Percentiles rank a stretch among this genome's conserved stretches.
These are phyloP conservation scores for Acanthochlamys bracteata DNA, from an alignment of 106 monocot species.

Conservation along the genomic window DNA sequence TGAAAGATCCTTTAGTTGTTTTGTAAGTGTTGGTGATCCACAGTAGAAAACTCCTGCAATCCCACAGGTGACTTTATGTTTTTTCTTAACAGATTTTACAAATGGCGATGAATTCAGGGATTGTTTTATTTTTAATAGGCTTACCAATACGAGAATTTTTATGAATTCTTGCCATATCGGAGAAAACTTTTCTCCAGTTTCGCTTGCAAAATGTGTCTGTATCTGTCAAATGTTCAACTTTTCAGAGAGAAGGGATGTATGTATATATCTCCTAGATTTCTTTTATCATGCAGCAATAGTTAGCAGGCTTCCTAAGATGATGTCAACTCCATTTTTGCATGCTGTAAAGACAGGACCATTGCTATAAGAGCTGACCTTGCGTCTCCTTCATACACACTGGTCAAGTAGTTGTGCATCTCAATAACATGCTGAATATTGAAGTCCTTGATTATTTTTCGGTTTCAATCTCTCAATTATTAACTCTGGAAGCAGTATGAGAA, in stretches of 20 bases:
- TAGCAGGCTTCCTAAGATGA: slow-evolving; percentile 83
- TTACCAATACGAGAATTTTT: slow-evolving; percentile 50
- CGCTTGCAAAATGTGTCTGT: slow-evolving; percentile 58
- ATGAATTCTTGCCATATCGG: slow-evolving; percentile 42
- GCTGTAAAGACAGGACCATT: slow-evolving; percentile 81
- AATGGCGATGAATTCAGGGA: neutral
- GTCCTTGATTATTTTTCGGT: neutral
- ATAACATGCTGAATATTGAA: slow-evolving; percentile 47
- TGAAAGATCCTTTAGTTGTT: slow-evolving; percentile 63
- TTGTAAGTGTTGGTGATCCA: slow-evolving; percentile 75
- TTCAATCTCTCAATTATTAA: neutral
- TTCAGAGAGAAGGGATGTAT: neutral
- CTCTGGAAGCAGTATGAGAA: neutral
- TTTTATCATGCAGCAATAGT: neutral
- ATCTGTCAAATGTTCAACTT: slow-evolving; percentile 30
- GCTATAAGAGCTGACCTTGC: slow-evolving; percentile 93
- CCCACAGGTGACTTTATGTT: slow-evolving; percentile 9
- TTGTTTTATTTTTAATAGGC: neutral
- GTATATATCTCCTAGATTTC: neutral
- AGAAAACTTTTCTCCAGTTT: slow-evolving; percentile 71
- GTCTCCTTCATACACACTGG: slow-evolving; percentile 94
- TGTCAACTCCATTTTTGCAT: slow-evolving; percentile 92
- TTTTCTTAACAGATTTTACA: neutral
- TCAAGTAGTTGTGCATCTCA: slow-evolving; percentile 92
- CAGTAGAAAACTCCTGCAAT: slow-evolving; percentile 90